Percentiles rank a stretch among this genome's conserved stretches.
Conservation (phyloP, 164 flowering plant species). For the Platanus orientalis region DNA sequence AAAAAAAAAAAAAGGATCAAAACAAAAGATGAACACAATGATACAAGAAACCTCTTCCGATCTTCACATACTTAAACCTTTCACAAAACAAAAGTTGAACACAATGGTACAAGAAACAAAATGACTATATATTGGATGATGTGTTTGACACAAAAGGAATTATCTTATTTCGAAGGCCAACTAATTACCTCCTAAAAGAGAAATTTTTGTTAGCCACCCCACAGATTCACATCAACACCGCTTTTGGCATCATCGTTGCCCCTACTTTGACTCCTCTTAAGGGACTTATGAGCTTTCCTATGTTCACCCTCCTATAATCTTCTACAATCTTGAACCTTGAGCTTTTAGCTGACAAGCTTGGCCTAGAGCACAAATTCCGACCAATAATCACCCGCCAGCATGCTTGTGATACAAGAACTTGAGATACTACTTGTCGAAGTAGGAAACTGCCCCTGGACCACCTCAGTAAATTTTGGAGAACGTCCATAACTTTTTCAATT, state of each 20-base stretch:
- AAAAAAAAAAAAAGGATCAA: too few relatives aligned
- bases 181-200: not conserved
- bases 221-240: constrained; percentile 13
- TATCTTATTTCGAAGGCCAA: constrained; percentile 6
- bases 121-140: not conserved
- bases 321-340: not conserved
- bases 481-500: not conserved
- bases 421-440: not conserved
- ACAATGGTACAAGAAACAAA: too few relatives aligned
- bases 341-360: not conserved
- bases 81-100: too few relatives aligned
- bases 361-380: not conserved
- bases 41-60: too few relatives aligned
- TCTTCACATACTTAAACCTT: too few relatives aligned
- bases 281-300: not conserved
- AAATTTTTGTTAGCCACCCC: not conserved
- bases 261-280: not conserved
- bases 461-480: not conserved
- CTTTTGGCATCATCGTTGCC: constrained; percentile 8
- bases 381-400: not conserved
- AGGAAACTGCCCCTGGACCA: not conserved
- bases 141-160: not conserved
- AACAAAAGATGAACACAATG: too few relatives aligned
- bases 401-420: not conserved
- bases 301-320: not conserved